Evolutionary conservation across 1,284 basidiomycete genomes (phyloP).

Genomic region (Agroathelia rolfsii): DNA sequence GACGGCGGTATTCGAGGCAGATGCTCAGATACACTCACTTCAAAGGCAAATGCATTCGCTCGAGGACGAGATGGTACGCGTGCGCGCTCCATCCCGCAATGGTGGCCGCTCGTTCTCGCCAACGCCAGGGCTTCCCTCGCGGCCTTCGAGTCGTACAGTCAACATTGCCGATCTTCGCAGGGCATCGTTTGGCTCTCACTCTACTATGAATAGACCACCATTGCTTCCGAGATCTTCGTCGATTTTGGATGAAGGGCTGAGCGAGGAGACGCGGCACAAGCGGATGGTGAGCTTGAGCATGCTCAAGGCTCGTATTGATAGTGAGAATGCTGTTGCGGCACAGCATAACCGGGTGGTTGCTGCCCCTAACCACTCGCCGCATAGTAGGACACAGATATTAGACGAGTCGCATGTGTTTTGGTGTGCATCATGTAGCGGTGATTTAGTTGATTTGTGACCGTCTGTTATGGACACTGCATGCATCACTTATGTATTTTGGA

Average conservation of each 20-base stretch:
- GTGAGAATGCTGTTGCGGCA: conserved; percentile 46
- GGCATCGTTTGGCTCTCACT: too few species aligned
- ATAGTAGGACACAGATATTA: conserved; percentile 64
- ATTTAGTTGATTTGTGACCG: conserved; percentile 68
- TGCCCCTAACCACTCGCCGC: too few species aligned
- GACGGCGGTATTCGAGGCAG: conserved; percentile 60
- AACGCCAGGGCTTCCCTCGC: conserved; percentile 29
- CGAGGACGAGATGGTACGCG: conserved; percentile 49
- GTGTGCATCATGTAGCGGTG: conserved; percentile 72
- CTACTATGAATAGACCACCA: too few species aligned
- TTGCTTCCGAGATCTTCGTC: conserved; percentile 39
- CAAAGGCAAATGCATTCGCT: conserved; percentile 56
- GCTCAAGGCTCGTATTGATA: conserved; percentile 83
- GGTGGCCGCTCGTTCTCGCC: conserved; percentile 32
- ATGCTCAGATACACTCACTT: conserved; percentile 58
- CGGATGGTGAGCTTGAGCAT: conserved; percentile 78
- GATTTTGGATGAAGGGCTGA: conserved; percentile 56
- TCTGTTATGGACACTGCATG: too few species aligned
- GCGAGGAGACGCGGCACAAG: conserved; percentile 73
- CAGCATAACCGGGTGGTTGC: too few species aligned
- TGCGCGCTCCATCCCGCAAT: conserved; percentile 30
- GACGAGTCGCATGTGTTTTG: conserved; percentile 81
- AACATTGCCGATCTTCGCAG: conserved; percentile 35
- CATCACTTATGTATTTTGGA: too few species aligned
- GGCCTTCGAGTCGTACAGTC: conserved; percentile 41